Conservation (phyloP, 1,284 basidiomycete species). For the Cryptococcus sp. region DNA sequence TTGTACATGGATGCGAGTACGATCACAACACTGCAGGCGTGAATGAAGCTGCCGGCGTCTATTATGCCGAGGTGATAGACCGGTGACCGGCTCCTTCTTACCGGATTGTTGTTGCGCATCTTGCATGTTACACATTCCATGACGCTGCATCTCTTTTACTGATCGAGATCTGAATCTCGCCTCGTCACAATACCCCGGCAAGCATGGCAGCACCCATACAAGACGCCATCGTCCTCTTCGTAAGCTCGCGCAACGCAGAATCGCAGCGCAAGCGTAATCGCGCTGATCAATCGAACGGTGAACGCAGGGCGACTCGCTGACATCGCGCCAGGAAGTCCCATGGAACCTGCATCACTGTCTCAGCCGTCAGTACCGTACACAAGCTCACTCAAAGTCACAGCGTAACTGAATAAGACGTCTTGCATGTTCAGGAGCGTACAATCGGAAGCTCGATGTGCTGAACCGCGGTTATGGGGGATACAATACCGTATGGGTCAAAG, state of each 20-base stretch:
- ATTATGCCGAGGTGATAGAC: no score
- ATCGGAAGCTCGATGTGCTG: constrained; percentile 37
- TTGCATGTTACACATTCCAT: no score
- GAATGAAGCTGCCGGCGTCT: no score
- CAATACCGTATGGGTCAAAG: constrained; percentile 15
- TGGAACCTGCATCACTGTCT: constrained; percentile 10
- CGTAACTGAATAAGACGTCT: neutral
- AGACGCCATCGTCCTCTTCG: constrained; percentile 17
- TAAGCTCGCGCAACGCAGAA: neutral
- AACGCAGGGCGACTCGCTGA: constrained; percentile 12
- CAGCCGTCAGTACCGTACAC: neutral
- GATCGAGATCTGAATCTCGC: neutral
- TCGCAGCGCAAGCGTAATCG: no score
- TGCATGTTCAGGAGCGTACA: constrained; percentile 34
- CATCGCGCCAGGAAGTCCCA: constrained; percentile 15
- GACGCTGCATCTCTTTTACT: neutral
- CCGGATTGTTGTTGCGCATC: no score
- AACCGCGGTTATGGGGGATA: constrained; percentile 45
- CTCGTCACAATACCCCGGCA: neutral
- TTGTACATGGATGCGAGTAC: no score
- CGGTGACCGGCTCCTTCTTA: no score
- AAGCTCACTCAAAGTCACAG: neutral
- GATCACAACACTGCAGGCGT: no score
- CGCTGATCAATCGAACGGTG: neutral
- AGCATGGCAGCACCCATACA: constrained; percentile 13